Evolutionary conservation across 2,329 filamentous ascomycete species (phyloP), one percentile per base, ranked within the genome.

Genomic region (Colletotrichum sojae): DNA sequence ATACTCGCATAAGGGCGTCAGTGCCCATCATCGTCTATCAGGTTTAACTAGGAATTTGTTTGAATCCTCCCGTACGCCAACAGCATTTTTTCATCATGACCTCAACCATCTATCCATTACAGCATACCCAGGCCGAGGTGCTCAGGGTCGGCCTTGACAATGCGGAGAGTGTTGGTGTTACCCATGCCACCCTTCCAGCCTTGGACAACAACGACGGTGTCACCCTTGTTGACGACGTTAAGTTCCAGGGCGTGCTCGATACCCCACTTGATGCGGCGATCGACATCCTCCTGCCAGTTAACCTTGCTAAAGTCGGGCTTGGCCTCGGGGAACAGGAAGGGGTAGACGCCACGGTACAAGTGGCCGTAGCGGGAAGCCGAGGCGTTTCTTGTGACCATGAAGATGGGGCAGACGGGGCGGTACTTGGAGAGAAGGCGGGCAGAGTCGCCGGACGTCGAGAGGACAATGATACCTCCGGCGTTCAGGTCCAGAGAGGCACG

Each of bases 261-360:
- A 81, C 94, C 96, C 95, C 95, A 99, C 89, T 95, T 97, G 83
- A 99, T 94, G 79, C 96, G 94, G 81, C 91, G 90, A 85, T 99
- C 96, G 76, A 99, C 96, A 83, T 99, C 95, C 87, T 98, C 94
- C 86, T 99, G 96, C 96, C 96, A 99, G 84, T 97, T 95, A 78
- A 92, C 90, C 83, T 92, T 89, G 81, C 88, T 89, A 84, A 98
- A 99, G 86, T 99, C 94, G 76, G 96, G 96, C 91, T 98, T 98
- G 76, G 86, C 84, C 86, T 97, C 93, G 62, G 92, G 89, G 88
- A 98, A 98, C 78, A 92, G 88, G 92, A 99, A 99, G 68, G 96
- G 96, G 81, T 98, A 99, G 71, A 99, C 95, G 76, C 96, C 96
- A 79, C 96, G 95, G 86, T 98, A 98, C 81, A 99, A 84, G 83